These are phyloP conservation scores for Penicillium tannophilum DNA, from an alignment of 495 filamentous ascomycete species.

Conservation along the genomic window DNA sequence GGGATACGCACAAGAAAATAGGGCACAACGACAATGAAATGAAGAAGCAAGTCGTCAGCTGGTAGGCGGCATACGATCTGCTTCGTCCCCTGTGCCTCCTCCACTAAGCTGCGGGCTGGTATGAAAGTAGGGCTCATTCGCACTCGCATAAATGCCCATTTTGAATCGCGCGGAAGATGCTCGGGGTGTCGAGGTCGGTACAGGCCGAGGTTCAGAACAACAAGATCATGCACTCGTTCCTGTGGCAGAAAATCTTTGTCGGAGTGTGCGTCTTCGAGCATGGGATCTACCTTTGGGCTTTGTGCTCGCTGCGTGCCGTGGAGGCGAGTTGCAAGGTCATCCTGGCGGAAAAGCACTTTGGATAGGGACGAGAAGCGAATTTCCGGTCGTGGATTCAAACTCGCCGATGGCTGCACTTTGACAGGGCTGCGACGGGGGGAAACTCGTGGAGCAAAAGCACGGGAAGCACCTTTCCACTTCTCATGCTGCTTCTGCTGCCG, in stretches of 20 bases:
- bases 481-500: slow-evolving; percentile 21
- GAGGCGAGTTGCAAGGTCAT: background rate
- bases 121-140: slow-evolving; percentile 12
- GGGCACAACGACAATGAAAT: slow-evolving; percentile 20
- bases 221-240: slow-evolving; percentile 4
- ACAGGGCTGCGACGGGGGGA: slow-evolving; percentile 16
- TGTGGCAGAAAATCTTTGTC: background rate
- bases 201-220: slow-evolving; percentile 20
- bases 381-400: slow-evolving; percentile 7
- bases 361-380: slow-evolving; percentile 11
- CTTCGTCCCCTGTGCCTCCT: slow-evolving; percentile 2
- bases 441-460: slow-evolving; percentile 4
- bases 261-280: too few relatives aligned
- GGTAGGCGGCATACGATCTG: slow-evolving; percentile 8
- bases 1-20: slow-evolving; percentile 13
- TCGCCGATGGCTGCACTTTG: background rate
- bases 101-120: background rate
- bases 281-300: background rate
- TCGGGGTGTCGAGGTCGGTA: slow-evolving; percentile 12
- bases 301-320: background rate
- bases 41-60: slow-evolving; percentile 17
- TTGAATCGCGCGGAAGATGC: background rate
- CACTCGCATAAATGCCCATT: slow-evolving; percentile 6
- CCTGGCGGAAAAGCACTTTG: background rate
- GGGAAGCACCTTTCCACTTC: slow-evolving; percentile 23